Conservation (phyloP, 371 early-diverging fungal genomes). For the Mucor lusitanicus region DNA sequence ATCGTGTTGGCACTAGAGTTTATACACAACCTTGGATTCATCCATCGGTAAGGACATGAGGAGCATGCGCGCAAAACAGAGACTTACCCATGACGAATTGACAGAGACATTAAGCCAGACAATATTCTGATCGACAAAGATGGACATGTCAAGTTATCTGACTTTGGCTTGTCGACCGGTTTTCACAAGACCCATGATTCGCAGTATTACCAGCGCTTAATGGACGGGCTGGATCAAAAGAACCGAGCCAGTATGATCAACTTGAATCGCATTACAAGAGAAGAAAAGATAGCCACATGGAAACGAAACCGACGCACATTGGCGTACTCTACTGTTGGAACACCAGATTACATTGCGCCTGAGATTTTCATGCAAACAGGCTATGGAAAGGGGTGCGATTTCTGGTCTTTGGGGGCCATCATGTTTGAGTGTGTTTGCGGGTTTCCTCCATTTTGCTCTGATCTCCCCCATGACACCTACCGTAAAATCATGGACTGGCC, state of each 20-base stretch:
- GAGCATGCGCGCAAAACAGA: background rate
- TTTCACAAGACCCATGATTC: conserved; percentile 98
- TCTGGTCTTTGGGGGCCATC: conserved; percentile 99
- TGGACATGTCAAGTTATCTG: conserved; percentile 93
- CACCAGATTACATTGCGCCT: conserved; percentile 98
- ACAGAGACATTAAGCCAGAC: conserved; percentile 87
- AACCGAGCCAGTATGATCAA: conserved; percentile 75
- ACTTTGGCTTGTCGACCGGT: conserved; percentile 98
- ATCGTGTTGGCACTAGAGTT: conserved; percentile 95
- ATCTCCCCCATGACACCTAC: conserved; percentile 95
- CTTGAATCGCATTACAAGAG: conserved; percentile 59
- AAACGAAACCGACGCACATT: conserved; percentile 91
- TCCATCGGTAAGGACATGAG: conserved; percentile 77
- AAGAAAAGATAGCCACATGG: conserved; percentile 94
- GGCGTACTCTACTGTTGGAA: conserved; percentile 94
- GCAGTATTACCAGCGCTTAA: conserved; percentile 82
- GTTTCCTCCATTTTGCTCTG: conserved; percentile 97
- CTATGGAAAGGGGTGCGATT: conserved; percentile 97
- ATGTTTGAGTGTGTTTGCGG: conserved; percentile 97
- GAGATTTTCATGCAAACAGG: conserved; percentile 94
- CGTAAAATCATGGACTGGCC: conserved; percentile 96
- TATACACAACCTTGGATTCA: conserved; percentile 95
- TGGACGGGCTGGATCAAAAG: conserved; percentile 56
- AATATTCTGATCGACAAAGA: conserved; percentile 84
- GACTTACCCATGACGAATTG: background rate